Evolutionary conservation across 208 protist genomes (phyloP), one percentile per base, ranked within the genome.

Genomic region (Leishmania aethiopica): DNA sequence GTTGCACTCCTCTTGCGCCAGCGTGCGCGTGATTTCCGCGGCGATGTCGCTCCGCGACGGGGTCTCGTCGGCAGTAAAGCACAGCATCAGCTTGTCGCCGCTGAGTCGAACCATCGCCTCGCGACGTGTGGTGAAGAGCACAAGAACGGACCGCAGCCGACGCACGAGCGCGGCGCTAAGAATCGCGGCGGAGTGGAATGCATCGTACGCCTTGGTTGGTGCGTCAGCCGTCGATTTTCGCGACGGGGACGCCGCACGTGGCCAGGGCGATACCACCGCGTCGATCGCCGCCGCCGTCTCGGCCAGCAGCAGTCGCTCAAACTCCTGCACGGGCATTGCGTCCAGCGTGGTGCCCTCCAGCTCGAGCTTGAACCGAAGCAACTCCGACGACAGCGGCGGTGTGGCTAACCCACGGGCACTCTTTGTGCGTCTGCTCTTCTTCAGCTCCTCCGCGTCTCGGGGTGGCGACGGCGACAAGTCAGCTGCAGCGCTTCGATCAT

Each of bases 21-120:
- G 77, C 35, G 85, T 86, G 40, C 71, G 60, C 67, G 83, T 83
- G 45, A 97, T 77, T 67, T 85, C 89, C 1, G 82, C 73, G 17
- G 72, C 81, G 60, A 97, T 91, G 40, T 95, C 92, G 60, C 81
- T 82, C 40, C 77, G 76, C 17, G 75, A 90, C 49, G 94, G 94
- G 6, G 75, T 82, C 8, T 66, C 22, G 57, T 81, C 35, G 1
- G 73, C 82, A 0, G 86, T 92, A 78, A 97, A 94, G 79, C 91
- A 93, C n/a, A 97, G 77, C 85, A 96, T 89, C 57, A 97, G 80
- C 81, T 92, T 94, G 59, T 88, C 88, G 13, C 89, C 89, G 71
- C 75, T 88, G 55, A 89, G 85, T 45, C 84, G 82, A 40, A 90
- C 93, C 40, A 91, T 79, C 10, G 90, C 84, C 7, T 81, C 75